Evolutionary conservation across 164 flowering plant genomes (phyloP), one percentile per base, ranked within the genome.

Genomic region (Annona squamosa): DNA sequence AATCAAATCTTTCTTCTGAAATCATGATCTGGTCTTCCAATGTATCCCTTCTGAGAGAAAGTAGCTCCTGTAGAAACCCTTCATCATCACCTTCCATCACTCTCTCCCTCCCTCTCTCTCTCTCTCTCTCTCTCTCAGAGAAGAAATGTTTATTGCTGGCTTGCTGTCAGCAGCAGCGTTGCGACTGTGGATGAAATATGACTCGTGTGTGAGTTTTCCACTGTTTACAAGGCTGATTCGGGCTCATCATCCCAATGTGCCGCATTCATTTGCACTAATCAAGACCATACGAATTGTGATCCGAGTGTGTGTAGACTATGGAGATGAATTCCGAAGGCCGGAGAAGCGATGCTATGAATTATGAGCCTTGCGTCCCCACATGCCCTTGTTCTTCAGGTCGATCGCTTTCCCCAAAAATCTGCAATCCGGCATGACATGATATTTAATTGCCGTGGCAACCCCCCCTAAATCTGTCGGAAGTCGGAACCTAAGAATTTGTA

Each of bases 21-120:
- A 73, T 82, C 84, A 74, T 57, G 78, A 79, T 77, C 48, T 68
- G 78, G 73, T 77, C 71, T 44, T 79, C 76, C 84, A 84, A 85
- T 63, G 69, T 72, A 1, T 87, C 89, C 74, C 81, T 84, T 77
- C 79, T 89, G 71, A 86, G 83, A 70, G 82, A 78, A 10, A 87
- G 74, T 47, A 89, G 72, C 68, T 89, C 91, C 82, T 89, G 93
- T 61, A 87, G 76, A 75, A 87, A 78, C 62, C 83, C 86, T 70
- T 78, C 77, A 3, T 85, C 87, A 71, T 78, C 73, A 44, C 84
- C 75, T 84, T 90, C 94, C 94, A 87, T 88, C 72, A 68, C 63
- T 75, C 73, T 47, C 71, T 59, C 57, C 48, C 69, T 70, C 65
- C 70, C 61, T 37, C 71, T 65, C 77, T 70, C 67, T 7, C 69